Evolutionary conservation across 345 rosid species (phyloP).

Genomic region (Pistacia atlantica): DNA sequence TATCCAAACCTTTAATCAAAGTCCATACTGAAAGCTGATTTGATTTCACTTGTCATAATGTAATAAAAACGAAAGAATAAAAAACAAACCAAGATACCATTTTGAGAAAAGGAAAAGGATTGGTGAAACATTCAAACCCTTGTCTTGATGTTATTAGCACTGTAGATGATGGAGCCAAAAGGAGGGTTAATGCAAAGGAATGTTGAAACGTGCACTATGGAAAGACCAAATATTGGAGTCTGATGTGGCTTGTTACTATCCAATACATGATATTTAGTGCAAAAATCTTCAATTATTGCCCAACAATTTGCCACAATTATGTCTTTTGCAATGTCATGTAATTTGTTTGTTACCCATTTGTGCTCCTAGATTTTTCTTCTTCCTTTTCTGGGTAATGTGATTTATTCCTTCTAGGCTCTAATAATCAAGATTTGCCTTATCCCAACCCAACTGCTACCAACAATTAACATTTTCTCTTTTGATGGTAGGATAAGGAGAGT

Average conservation of each 20-base stretch:
- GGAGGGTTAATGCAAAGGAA: not conserved
- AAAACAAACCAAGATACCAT: too few relatives aligned
- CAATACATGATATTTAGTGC: not conserved
- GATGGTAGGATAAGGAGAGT: too few relatives aligned
- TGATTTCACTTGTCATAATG: too few relatives aligned
- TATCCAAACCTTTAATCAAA: too few relatives aligned
- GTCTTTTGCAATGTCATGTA: not conserved
- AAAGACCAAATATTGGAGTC: not conserved
- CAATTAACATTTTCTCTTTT: too few relatives aligned
- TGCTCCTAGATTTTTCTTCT: too few relatives aligned
- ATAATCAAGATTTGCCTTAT: not conserved
- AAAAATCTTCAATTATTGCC: not conserved
- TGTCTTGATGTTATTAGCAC: slow-evolving; percentile 6
- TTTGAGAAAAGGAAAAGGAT: too few relatives aligned
- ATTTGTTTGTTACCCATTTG: not conserved
- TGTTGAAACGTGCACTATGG: not conserved
- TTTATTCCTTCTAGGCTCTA: not conserved
- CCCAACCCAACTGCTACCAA: too few relatives aligned
- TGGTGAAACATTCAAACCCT: not conserved
- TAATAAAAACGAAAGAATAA: too few relatives aligned
- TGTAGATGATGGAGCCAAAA: not conserved
- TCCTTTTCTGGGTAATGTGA: not conserved
- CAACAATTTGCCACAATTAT: not conserved
- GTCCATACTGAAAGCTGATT: too few relatives aligned
- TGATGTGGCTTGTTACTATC: slow-evolving; percentile 21